Conservation (phyloP, 345 rosid species). For the Lenwebbia sp. region DNA sequence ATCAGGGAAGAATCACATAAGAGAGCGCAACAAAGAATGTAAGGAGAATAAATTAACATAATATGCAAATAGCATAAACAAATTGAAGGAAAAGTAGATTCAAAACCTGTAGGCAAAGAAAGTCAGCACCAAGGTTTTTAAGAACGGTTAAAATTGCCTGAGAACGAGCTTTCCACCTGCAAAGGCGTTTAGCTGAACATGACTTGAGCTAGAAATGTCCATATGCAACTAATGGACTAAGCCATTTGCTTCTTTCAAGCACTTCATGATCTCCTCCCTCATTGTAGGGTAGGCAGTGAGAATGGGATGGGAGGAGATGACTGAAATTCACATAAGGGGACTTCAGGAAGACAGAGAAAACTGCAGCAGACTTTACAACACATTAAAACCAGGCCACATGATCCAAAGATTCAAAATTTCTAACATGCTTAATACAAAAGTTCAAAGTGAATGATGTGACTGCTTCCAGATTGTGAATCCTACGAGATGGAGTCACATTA, state of each 20-base stretch:
- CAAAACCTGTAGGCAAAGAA: slow-evolving; percentile 80
- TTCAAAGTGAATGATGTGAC: not conserved
- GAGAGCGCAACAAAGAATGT: not conserved
- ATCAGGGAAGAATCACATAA: not conserved
- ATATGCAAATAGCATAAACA: not conserved
- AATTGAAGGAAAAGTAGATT: not conserved
- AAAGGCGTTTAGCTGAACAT: not conserved
- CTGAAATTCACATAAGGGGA: not conserved
- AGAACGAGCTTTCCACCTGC: slow-evolving; percentile 89
- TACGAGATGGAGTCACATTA: not conserved
- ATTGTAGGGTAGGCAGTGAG: not conserved
- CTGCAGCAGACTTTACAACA: not conserved
- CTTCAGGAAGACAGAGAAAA: not conserved
- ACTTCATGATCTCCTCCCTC: not conserved
- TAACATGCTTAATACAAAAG: not conserved
- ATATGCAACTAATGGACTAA: not conserved
- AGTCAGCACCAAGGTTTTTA: slow-evolving; percentile 47
- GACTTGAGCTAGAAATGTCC: not conserved
- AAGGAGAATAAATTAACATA: not conserved
- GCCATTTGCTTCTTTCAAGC: not conserved
- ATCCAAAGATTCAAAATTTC: not conserved
- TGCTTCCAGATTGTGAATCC: not conserved
- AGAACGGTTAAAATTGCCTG: slow-evolving; percentile 56
- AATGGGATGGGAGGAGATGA: not conserved
- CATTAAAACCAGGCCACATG: not conserved